Base-by-base conservation (phyloP, 805 yeast species). In the Kodamaea kaohsiungensis region DNA sequence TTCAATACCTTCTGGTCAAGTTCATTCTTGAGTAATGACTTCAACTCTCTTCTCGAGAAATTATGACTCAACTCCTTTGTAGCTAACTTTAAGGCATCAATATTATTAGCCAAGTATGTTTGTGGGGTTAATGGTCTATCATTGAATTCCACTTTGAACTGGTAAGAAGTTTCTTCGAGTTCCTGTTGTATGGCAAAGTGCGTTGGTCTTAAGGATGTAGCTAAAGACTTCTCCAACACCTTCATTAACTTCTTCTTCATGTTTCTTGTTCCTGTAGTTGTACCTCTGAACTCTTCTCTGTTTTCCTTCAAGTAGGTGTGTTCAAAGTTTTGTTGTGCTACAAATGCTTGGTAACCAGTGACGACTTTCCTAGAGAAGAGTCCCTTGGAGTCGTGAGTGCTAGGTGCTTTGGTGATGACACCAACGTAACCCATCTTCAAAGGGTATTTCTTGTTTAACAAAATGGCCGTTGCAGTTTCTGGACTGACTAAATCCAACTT, bases 371-470 rank as follows among this genome's bases (percentile, higher is more conserved):
- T 76, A 16, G 72, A 63, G 69, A 86, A 86, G 12, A 88, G 64
- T 7, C 70, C 64, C 9, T 65, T 61, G 3, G 40, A 27, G 7
- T 53, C 56, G 17, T 56, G 53, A 0, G 81, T 71, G 16, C 65
- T 73, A 6, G 95, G 96, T 0, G 89, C 81, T 59, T 84, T 88
- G 1, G 98, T 89, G 16, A 96, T 87, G n/a, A 96, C 98, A 54
- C 99, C 99, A 17, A 95, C 98, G 67, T 95, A 95, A 0, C 99
- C 99, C 96, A 95, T 89, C 62, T 82, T 85, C 56, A 95, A 75
- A 0, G 99, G 98, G 64, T 96, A 96, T 63, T 86, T 89, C 59
- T 80, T 84, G 70, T 93, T 93, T 27, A 81, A 79, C 56, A 95
- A 74, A 17, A 89, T 82, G 7, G 74, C 77, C 48, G 83, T 80